Conservation (phyloP, 2,329 filamentous ascomycete species). For the Arthrinium phaeospermum region DNA sequence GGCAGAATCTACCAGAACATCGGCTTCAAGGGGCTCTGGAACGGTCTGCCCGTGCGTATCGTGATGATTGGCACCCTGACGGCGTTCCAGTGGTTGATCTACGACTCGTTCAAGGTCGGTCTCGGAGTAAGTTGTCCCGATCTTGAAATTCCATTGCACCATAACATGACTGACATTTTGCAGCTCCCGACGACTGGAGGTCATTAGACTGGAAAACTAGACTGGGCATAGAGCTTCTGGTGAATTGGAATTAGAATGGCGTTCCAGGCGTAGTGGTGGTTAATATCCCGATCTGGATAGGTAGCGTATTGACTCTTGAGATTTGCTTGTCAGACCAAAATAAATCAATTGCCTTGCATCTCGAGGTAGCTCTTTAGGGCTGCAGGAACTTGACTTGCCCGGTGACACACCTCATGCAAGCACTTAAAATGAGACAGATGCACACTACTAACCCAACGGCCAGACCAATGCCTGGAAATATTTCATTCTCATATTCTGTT, state of each 20-base stretch:
- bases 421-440: not conserved
- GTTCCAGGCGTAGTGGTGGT: not conserved
- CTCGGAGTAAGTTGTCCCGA: slow-evolving; percentile 19
- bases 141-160: not conserved
- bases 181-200: slow-evolving; percentile 26
- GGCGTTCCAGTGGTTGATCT: slow-evolving; percentile 89
- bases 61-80: slow-evolving; percentile 84
- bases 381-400: not conserved
- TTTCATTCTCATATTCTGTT: not conserved
- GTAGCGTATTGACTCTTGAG: not conserved
- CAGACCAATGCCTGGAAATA: not conserved
- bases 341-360: not conserved
- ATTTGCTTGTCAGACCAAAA: not conserved
- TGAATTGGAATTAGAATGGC: not conserved
- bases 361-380: not conserved
- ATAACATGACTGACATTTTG: not conserved
- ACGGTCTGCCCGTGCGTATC: slow-evolving; percentile 79
- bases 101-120: slow-evolving; percentile 47
- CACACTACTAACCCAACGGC: not conserved
- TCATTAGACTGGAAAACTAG: slow-evolving; percentile 21
- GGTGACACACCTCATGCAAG: not conserved
- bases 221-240: not conserved
- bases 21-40: slow-evolving; percentile 85
- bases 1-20: slow-evolving; percentile 83
- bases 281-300: not conserved